These are phyloP conservation scores for Homolaphlyctis polyrhiza DNA, from an alignment of 371 early-diverging fungal species.

Conservation along the genomic window DNA sequence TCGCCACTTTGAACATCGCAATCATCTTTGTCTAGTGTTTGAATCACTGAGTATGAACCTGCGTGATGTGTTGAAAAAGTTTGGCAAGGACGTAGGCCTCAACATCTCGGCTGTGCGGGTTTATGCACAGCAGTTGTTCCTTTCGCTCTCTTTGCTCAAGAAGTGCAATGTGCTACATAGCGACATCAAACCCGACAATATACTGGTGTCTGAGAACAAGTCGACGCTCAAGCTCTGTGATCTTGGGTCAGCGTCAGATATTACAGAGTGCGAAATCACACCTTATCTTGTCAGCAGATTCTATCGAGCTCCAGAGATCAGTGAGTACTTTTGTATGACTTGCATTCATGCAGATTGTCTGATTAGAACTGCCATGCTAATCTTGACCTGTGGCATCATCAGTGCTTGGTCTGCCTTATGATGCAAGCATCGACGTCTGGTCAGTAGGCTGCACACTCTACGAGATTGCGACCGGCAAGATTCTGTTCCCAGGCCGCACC, in stretches of 20 bases:
- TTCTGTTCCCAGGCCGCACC: slow-evolving; percentile 87
- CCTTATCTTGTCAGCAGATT: slow-evolving; percentile 96
- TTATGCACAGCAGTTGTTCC: slow-evolving; percentile 88
- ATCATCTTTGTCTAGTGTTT: slow-evolving; percentile 91
- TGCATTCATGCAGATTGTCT: not conserved
- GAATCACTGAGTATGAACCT: slow-evolving; percentile 89
- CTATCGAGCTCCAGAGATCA: slow-evolving; percentile 99
- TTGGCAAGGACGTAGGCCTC: slow-evolving; percentile 87
- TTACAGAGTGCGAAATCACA: slow-evolving; percentile 82
- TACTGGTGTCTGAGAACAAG: slow-evolving; percentile 78
- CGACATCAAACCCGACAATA: slow-evolving; percentile 98
- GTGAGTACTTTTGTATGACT: slow-evolving; percentile 36
- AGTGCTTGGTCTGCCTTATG: slow-evolving; percentile 87
- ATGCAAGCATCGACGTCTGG: slow-evolving; percentile 93
- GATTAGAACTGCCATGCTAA: not conserved
- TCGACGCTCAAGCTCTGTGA: slow-evolving; percentile 86
- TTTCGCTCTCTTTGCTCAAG: slow-evolving; percentile 76
- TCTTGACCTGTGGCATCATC: too few species aligned
- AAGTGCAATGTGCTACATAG: slow-evolving; percentile 87
- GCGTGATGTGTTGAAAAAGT: slow-evolving; percentile 88
- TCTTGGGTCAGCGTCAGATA: slow-evolving; percentile 88
- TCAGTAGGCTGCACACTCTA: slow-evolving; percentile 97
- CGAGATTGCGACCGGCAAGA: slow-evolving; percentile 93
- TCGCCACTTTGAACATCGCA: slow-evolving; percentile 83
- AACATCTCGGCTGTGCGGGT: slow-evolving; percentile 87